Base-by-base conservation (phyloP, 2,329 filamentous ascomycete species). In the Stachybotrys chartarum region DNA sequence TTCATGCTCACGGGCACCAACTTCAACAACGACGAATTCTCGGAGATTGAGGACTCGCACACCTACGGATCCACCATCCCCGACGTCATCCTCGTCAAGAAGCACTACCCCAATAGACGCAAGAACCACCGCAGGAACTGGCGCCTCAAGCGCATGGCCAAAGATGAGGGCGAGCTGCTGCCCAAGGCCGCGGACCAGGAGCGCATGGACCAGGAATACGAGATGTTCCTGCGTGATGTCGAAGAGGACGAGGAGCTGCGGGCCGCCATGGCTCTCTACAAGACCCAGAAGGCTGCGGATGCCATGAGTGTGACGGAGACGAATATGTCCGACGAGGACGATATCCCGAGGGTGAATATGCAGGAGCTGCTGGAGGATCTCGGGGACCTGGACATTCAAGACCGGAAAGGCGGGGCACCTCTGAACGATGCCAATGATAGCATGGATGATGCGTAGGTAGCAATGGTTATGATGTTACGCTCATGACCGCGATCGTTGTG, bases 31-130 rank as follows among this genome's bases (percentile, higher is more conserved):
- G 78, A 81, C 10, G 82, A 95, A 62, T 91, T 88, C 62, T 91
- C 96, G 63, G 88, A 86, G 54, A 81, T 97, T 39, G 91, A 97
- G 71, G 74, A 81, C 52, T 91, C 86, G 54, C 84, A 84, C 70
- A 84, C 86, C 52, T 93, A 95, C 73, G 78, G 83, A 3, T 87
- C 85, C 3, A 85, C 81, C 4, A 89, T 99, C 55, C 94, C 94
- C 0, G 94, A 99, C 66, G 94, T 97, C 0, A 76, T 99, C 7
- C 81, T 99, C 4, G 91, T 99, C 70, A 97, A 96, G 91, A 99
- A 99, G 74, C 86, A 90, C 80, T 99, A 95, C 75, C 85, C 88
- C 57, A 85, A 90, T 64, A 88, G 88, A 74, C 86, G 88, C 78
- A 96, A 93, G 83, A 74, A 74, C 65, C 87, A 85, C 78, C 82